Percentiles rank a stretch among this genome's conserved stretches.
Evolutionary conservation across 768 basidiomycete genomes (phyloP).

Genomic region (Naganishia vishniacii): DNA sequence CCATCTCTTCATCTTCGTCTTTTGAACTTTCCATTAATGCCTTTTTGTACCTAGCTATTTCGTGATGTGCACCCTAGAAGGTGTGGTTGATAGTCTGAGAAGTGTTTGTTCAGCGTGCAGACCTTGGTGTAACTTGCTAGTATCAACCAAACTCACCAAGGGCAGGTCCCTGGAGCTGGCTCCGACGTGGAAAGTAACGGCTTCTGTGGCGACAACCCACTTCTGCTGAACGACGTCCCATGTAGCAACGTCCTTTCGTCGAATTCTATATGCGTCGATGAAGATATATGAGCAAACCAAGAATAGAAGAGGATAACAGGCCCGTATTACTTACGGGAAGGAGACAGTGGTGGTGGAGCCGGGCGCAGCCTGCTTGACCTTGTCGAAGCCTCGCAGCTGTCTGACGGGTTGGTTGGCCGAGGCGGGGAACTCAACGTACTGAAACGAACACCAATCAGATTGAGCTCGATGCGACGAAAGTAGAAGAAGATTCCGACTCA

Average conservation of each 20-base stretch:
- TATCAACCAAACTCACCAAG: slow-evolving; percentile 23
- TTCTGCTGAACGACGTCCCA: slow-evolving; percentile 74
- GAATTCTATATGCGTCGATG: neutral
- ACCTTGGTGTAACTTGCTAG: no score
- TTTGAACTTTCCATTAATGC: neutral
- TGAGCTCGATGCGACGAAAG: no score
- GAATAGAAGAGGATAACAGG: no score
- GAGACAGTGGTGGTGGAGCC: slow-evolving; percentile 35
- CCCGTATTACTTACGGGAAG: slow-evolving; percentile 31
- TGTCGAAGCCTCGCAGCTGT: slow-evolving; percentile 47
- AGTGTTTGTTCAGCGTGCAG: no score
- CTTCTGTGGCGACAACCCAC: slow-evolving; percentile 66
- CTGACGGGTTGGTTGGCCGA: slow-evolving; percentile 42
- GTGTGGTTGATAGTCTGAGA: slow-evolving; percentile 17
- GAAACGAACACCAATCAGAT: no score
- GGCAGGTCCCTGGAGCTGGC: slow-evolving; percentile 35
- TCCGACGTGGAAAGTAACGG: slow-evolving; percentile 61
- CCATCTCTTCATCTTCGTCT: neutral
- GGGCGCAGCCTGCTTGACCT: slow-evolving; percentile 36
- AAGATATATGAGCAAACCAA: neutral
- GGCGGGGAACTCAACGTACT: slow-evolving; percentile 26
- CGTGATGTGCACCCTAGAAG: neutral
- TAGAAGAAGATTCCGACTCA: slow-evolving; percentile 34
- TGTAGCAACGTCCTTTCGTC: slow-evolving; percentile 49
- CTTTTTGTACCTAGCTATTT: neutral